These are phyloP conservation scores for Hortaea werneckii DNA, from an alignment of 2,329 filamentous ascomycete species.

Conservation along the genomic window DNA sequence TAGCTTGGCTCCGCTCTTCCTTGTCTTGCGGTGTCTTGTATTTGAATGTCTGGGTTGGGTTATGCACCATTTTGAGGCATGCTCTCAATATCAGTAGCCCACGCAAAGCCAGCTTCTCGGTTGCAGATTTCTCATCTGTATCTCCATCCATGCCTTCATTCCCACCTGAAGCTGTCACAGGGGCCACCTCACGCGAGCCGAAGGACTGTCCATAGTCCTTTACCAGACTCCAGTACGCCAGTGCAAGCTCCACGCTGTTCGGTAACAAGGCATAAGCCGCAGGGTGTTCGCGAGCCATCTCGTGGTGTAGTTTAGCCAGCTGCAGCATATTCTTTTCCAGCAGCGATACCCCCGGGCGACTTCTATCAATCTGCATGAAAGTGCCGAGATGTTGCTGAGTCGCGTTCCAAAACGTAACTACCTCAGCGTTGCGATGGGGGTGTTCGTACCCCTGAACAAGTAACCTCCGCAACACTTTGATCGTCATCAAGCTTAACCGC, in stretches of 20 bases:
- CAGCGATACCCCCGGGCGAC: conserved; percentile 23
- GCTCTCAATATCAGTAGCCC: conserved; percentile 72
- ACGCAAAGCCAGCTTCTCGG: conserved; percentile 71
- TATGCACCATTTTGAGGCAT: conserved; percentile 77
- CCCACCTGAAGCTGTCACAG: conserved; percentile 13
- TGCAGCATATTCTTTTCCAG: conserved; percentile 84
- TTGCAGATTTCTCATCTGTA: conserved; percentile 33
- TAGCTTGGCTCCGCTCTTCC: conserved; percentile 62
- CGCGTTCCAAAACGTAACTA: conserved; percentile 70
- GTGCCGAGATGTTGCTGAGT: conserved; percentile 69
- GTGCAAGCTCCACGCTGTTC: conserved; percentile 64
- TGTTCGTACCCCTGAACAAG: conserved; percentile 73
- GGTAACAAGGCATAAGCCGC: conserved; percentile 75
- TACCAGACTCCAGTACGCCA: conserved; percentile 77
- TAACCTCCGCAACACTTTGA: conserved; percentile 72
- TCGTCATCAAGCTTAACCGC: conserved; percentile 64
- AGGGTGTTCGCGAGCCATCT: conserved; percentile 71
- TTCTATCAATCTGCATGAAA: conserved; percentile 43
- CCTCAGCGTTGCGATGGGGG: conserved; percentile 67
- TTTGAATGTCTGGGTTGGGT: conserved; percentile 70
- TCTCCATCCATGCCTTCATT: conserved; percentile 40
- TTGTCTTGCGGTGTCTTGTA: conserved; percentile 67
- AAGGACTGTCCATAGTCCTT: conserved; percentile 67
- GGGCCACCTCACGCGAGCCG: conserved; percentile 39
- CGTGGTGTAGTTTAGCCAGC: conserved; percentile 81